Base-by-base conservation (phyloP, 805 yeast genomes). In the Ogataea nonfermentans region DNA sequence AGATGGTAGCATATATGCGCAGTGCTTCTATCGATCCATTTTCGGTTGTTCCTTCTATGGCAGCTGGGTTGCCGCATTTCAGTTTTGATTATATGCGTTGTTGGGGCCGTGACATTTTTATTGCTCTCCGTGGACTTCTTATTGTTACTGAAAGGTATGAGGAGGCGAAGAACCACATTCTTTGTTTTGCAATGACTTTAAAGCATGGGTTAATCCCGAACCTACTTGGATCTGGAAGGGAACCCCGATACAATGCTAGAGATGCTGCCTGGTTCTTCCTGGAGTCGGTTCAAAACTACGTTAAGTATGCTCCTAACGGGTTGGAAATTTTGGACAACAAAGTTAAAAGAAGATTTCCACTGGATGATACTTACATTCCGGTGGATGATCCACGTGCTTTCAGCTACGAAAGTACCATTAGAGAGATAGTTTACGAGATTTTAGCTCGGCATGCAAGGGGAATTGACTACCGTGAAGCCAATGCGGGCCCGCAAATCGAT, bases 71-170 rank as follows among this genome's bases (percentile, higher is more conserved):
- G 45, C 99, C 99, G 2, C 97, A 89, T 63, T 91, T 91, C 65
- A 81, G 93, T 57, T 76, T 74, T 43, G 88, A 84, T 48, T 90
- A 84, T 62, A 89, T 91, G 96, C 74, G 99, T 61, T 88, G 96
- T 59, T 91, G 99, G 99, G 99, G 99, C 15, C 76, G 99, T 57
- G 99, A 91, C 63, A 95, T 89, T 1, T 93, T 93, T 59, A 83
- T 91, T 32, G 76, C 96, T 0, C 71, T 84, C 29, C 70, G 96
- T 45, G 99, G 99, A 0, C 68, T 91, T 34, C 64, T 89, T 40
- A 65, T 89, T 16, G 81, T 84, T 1, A 76, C 96, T 0, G 90
- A 84, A 9, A 71, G 98, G 40, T 79, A 59, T 55, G 86, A 83
- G 1, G 88, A 81, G 31, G 97, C 97, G 1, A 81, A 74, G 53